Percentiles rank a stretch among this genome's conserved stretches.
Evolutionary conservation across 208 protist genomes (phyloP).

Genomic region (Porcisia hertigi): DNA sequence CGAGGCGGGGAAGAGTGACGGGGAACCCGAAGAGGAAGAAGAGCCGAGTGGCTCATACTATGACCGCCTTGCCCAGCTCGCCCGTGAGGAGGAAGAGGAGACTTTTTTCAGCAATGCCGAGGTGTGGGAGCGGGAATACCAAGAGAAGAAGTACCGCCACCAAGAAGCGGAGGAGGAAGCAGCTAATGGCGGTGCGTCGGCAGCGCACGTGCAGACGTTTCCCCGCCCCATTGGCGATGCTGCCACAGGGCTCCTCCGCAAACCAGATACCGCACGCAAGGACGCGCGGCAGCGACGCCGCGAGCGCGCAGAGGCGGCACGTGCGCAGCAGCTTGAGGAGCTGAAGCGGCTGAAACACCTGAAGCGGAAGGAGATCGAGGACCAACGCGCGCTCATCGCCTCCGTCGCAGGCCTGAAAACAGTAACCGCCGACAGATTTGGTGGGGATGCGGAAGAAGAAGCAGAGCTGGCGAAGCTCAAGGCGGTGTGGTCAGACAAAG

Average conservation of each 20-base stretch:
- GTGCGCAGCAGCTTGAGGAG: conserved; percentile 75
- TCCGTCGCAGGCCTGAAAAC: conserved; percentile 40
- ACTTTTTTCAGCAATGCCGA: conserved; percentile 84
- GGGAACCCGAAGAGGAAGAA: conserved; percentile 28
- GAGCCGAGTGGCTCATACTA: conserved; percentile 45
- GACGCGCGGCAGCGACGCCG: conserved; percentile 79
- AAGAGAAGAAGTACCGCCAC: conserved; percentile 88
- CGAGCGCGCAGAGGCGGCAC: conserved; percentile 67
- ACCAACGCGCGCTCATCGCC: conserved; percentile 81
- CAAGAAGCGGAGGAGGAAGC: conserved; percentile 62
- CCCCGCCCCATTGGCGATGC: conserved; percentile 77
- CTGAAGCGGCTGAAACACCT: conserved; percentile 90
- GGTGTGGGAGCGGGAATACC: conserved; percentile 84
- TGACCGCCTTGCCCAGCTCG: conserved; percentile 55
- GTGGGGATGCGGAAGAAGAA: conserved; percentile 55
- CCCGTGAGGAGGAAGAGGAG: conserved; percentile 81
- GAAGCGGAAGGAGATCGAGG: conserved; percentile 89
- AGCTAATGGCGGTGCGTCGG: conserved; percentile 45
- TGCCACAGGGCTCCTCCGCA: conserved; percentile 70
- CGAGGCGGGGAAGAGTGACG: conserved; percentile 2
- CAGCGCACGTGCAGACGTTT: conserved; percentile 67
- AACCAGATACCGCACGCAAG: conserved; percentile 71
- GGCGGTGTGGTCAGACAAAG: conserved; percentile 78
- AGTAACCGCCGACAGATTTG: not conserved
- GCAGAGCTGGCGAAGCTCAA: conserved; percentile 52